phyloP scores from a whole-genome alignment of 1,139 yeast genomes.

The Saccharomyces uvarum region DNA sequence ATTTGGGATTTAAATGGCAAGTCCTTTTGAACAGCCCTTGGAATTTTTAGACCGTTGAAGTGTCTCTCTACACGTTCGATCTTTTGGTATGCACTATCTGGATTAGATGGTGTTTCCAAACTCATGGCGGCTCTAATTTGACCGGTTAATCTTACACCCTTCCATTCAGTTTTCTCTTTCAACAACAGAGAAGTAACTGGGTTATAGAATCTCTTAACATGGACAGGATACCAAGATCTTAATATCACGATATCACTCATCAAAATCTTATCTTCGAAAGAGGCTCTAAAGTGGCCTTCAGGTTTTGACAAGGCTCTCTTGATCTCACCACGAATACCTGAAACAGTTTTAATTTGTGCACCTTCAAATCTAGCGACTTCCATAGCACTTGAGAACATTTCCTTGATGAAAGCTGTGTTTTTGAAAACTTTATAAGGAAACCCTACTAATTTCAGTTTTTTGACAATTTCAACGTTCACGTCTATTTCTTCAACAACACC shows the following conservation, averaged over 20 bases:
- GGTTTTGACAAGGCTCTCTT: constrained; percentile 90
- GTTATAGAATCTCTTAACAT: constrained; percentile 82
- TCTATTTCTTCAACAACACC: constrained; percentile 94
- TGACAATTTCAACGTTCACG: constrained; percentile 81
- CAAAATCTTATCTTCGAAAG: constrained; percentile 90
- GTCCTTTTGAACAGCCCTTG: constrained; percentile 63
- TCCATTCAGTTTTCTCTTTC: constrained; percentile 76
- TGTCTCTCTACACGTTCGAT: constrained; percentile 80
- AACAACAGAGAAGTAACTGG: constrained; percentile 89
- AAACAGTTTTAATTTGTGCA: constrained; percentile 90
- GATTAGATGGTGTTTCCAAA: constrained; percentile 57
- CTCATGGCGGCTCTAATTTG: constrained; percentile 75
- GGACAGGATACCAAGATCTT: constrained; percentile 96
- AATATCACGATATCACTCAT: constrained; percentile 82
- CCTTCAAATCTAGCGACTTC: constrained; percentile 98
- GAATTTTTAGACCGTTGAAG: constrained; percentile 82
- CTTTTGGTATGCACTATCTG: constrained; percentile 66
- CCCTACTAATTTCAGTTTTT: constrained; percentile 91
- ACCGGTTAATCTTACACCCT: constrained; percentile 93
- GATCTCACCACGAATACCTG: constrained; percentile 96
- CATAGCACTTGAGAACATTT: constrained; percentile 85
- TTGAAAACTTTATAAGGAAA: constrained; percentile 88
- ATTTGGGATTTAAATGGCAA: constrained; percentile 91
- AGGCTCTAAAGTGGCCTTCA: constrained; percentile 96
- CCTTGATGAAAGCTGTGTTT: constrained; percentile 94